These are phyloP conservation scores for Vitis hybrid DNA, from an alignment of 177 flowering plant genomes.

Conservation along the genomic window DNA sequence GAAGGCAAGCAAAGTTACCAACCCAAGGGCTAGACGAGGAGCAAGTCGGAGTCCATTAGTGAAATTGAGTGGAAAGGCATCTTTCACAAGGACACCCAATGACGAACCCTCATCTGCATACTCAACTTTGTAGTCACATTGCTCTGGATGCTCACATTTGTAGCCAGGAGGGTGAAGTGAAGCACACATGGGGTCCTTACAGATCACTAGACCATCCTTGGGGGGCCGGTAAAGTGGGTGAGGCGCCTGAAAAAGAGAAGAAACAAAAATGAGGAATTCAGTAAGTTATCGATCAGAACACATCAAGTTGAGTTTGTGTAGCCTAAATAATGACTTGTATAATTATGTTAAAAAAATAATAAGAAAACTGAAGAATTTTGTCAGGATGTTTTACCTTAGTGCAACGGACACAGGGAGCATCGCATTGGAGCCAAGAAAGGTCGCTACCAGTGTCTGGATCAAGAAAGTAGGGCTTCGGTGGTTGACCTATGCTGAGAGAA, in stretches of 20 bases:
- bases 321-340: no score
- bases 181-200: slow-evolving; percentile 39
- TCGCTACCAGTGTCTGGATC: slow-evolving; percentile 72
- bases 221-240: slow-evolving; percentile 41
- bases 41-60: slow-evolving; percentile 26
- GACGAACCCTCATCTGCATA: slow-evolving; percentile 57
- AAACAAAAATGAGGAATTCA: background rate
- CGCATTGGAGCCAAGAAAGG: slow-evolving; percentile 73
- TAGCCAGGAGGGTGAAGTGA: slow-evolving; percentile 31
- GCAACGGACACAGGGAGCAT: slow-evolving; percentile 61
- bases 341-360: no score
- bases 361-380: no score
- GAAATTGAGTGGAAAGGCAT: slow-evolving; percentile 29
- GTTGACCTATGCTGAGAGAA: slow-evolving; percentile 48
- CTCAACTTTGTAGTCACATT: slow-evolving; percentile 52
- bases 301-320: no score
- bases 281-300: no score
- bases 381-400: slow-evolving; percentile 28
- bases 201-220: slow-evolving; percentile 34
- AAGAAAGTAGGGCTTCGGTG: slow-evolving; percentile 59
- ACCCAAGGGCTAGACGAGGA: slow-evolving; percentile 49
- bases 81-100: slow-evolving; percentile 51
- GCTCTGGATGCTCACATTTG: slow-evolving; percentile 34
- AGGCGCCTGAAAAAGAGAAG: slow-evolving; percentile 27
- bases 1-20: slow-evolving; percentile 3